Evolutionary conservation across 495 filamentous ascomycete genomes (phyloP), one percentile per base, ranked within the genome.

Genomic region (Staphylotrichum tortipilum): DNA sequence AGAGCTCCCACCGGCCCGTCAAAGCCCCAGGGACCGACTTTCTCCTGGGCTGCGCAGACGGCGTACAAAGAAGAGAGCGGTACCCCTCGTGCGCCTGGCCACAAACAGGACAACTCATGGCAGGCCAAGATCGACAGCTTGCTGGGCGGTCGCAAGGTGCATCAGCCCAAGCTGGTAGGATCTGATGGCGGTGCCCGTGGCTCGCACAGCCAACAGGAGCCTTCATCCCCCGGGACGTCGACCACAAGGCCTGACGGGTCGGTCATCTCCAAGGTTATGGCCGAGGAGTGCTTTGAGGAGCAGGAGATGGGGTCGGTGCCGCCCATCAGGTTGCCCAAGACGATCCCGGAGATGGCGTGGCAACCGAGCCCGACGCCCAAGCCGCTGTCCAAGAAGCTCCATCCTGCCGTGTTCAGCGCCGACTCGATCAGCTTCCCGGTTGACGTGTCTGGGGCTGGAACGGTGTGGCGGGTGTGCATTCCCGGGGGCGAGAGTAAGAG

Each of bases 251-350:
- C 28, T 38, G 64, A 63, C 15, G 53, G 38, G 35, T 65, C 60
- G 24, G 50, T 59, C 21, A 74, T 69, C 33, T 78, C 76, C 4
- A 81, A 78, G 53, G 78, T 78, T 21, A 82, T 84, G 56, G 83
- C 82, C 26, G 86, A 91, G 53, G 85, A 84, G 49, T 84, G 88
- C 54, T 88, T 91, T 47, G 86, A 88, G 51, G 84, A 90, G 60
- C 84, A 85, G 50, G 86, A 89, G 63, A 84, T 83, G 62, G 86
- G 85, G 4, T 89, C 85, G 35, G 64, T 86, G 18, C 86, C 86
- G 10, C 74, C 78, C 29, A 78, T 91, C 14, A 78, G 75, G 41
- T 71, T 89, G 3, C 85, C 86, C 11, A 70, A 68, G 19, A 73
- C 72, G 49, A 75, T 79, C 22, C 81, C 84, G 7, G 71, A 77